Evolutionary conservation across 371 early-diverging fungal species (phyloP).

Genomic region (Cokeromyces recurvatus): DNA sequence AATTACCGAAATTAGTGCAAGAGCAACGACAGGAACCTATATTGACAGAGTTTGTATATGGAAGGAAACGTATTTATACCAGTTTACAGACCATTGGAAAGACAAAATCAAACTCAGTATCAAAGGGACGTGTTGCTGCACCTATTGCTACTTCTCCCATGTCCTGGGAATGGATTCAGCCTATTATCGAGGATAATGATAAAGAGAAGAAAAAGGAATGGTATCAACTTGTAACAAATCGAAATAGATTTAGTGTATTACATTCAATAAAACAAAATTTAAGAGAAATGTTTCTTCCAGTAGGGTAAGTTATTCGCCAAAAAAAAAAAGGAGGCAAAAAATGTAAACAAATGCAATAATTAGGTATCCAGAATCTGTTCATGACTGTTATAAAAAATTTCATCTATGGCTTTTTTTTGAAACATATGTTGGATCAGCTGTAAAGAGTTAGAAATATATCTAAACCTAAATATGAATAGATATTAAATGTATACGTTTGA

Average conservation of each 20-base stretch:
- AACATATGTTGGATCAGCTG: conserved; percentile 62
- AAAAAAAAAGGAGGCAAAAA: too few species aligned
- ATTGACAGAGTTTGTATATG: conserved; percentile 50
- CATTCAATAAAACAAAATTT: conserved; percentile 41
- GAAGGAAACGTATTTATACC: conserved; percentile 53
- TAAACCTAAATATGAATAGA: background rate
- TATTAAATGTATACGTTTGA: too few species aligned
- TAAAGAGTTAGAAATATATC: conserved; percentile 13
- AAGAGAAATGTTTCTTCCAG: conserved; percentile 60
- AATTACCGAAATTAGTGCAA: too few species aligned
- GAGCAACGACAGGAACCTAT: too few species aligned
- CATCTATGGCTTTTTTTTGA: conserved; percentile 66
- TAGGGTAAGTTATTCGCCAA: conserved; percentile 43
- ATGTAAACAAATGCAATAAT: too few species aligned
- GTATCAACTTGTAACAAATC: conserved; percentile 10
- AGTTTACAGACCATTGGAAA: conserved; percentile 43
- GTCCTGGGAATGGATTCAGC: conserved; percentile 48
- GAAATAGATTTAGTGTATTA: conserved; percentile 14
- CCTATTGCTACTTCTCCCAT: conserved; percentile 39
- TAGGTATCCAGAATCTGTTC: conserved; percentile 50
- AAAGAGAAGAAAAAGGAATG: conserved; percentile 13
- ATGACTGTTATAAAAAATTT: conserved; percentile 51
- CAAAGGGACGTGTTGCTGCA: conserved; percentile 32
- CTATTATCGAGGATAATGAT: conserved; percentile 6
- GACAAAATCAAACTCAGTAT: conserved; percentile 35